These are phyloP conservation scores for Raddia distichophylla DNA, from an alignment of 176 grass and related monocot species.

Conservation along the genomic window DNA sequence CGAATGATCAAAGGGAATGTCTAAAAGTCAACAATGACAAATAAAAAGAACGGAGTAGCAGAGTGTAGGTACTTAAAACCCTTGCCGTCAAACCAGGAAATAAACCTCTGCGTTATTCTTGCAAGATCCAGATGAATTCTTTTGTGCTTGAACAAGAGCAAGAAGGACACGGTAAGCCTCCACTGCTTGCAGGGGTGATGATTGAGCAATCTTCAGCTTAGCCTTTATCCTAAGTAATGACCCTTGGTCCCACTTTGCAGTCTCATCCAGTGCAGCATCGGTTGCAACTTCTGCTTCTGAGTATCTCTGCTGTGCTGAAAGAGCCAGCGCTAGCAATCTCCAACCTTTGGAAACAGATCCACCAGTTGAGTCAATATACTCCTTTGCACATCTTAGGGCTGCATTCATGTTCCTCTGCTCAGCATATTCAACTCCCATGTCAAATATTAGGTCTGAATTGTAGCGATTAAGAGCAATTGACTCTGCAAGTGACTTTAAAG, in stretches of 20 bases:
- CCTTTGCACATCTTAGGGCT: slow-evolving; percentile 71
- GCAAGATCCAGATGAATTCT: slow-evolving; percentile 54
- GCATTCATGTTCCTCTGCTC: slow-evolving; percentile 75
- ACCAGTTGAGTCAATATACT: slow-evolving; percentile 80
- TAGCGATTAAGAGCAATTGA: slow-evolving; percentile 53
- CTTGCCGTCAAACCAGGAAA: background rate
- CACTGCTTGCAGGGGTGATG: slow-evolving; percentile 66
- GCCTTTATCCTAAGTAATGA: slow-evolving; percentile 80
- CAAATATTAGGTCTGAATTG: slow-evolving; percentile 70
- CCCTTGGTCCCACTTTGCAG: slow-evolving; percentile 83
- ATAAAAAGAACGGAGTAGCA: too few species aligned
- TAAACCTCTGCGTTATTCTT: slow-evolving; percentile 58
- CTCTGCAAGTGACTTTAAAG: slow-evolving; percentile 69
- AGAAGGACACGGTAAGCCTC: slow-evolving; percentile 78
- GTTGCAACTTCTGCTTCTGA: slow-evolving; percentile 74
- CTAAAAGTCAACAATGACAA: too few species aligned
- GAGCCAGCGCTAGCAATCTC: slow-evolving; percentile 79
- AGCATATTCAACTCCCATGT: slow-evolving; percentile 77
- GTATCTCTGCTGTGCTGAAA: slow-evolving; percentile 77
- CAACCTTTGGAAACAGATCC: slow-evolving; percentile 79
- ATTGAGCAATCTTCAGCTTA: slow-evolving; percentile 83
- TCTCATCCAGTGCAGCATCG: slow-evolving; percentile 83
- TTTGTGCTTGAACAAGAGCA: slow-evolving; percentile 90
- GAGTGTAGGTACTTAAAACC: too few species aligned
- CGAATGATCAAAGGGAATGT: too few species aligned